Percentiles rank a stretch among this genome's conserved stretches.
These are phyloP conservation scores for Pisolithus microcarpus DNA, from an alignment of 768 basidiomycete species.

Conservation along the genomic window DNA sequence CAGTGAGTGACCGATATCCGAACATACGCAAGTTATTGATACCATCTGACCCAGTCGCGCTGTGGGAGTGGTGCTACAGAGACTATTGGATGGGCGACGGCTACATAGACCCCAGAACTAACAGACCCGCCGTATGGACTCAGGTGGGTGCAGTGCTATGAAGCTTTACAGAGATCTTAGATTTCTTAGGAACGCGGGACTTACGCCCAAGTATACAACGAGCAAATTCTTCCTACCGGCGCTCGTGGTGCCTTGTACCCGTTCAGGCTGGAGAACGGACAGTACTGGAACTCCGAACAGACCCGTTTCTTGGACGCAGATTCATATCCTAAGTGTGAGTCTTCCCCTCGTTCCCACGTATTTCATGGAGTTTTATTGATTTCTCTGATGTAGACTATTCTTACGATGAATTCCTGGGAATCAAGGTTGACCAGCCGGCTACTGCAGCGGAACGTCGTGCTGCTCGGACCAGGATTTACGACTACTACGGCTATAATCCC, in stretches of 20 bases:
- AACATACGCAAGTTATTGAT: not conserved
- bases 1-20: constrained; percentile 6
- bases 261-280: constrained; percentile 17
- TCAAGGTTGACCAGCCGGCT: constrained; percentile 19
- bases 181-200: constrained; percentile 14
- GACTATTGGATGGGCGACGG: constrained; percentile 25
- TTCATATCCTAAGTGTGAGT: constrained; percentile 17
- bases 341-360: not conserved
- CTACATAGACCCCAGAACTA: constrained; percentile 7
- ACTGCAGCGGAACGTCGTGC: constrained; percentile 7
- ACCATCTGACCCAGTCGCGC: constrained; percentile 9
- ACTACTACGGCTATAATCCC: constrained; percentile 20
- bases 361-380: too few relatives aligned
- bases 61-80: constrained; percentile 27
- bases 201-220: constrained; percentile 17
- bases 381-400: constrained; percentile 17
- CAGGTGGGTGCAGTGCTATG: constrained; percentile 8
- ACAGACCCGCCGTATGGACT: constrained; percentile 13
- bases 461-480: constrained; percentile 16
- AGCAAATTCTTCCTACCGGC: constrained; percentile 14
- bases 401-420: constrained; percentile 18
- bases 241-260: constrained; percentile 15
- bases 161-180: not conserved
- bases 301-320: constrained; percentile 16
- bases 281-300: constrained; percentile 21